Base-by-base conservation (phyloP, 2,329 filamentous ascomycete species). In the Fusarium sp. region DNA sequence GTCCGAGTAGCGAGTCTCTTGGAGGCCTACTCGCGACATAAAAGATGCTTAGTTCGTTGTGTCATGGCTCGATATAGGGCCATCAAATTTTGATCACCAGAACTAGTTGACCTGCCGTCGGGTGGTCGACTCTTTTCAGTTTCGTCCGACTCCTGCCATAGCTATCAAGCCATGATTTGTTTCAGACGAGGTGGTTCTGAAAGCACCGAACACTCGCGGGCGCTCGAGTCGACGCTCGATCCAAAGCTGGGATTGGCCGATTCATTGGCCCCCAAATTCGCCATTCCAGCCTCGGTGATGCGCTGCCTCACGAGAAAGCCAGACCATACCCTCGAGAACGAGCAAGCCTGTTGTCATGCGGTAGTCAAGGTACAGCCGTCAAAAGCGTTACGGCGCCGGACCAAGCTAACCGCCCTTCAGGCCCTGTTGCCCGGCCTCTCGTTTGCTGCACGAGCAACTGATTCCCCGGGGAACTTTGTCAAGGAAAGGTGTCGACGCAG, bases 41-140 rank as follows among this genome's bases (percentile, higher is more conserved):
- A 66, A 64, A 71, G 44, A 67, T 56, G 58, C 37, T 44, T 23
- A 27, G 53, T 54, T 55, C 28, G 16, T 16, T 46, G 51, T 51
- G 43, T 39, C 16, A 36, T 23, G 47, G 30, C 12, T 54, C 31
- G 31, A 34, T 40, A 3, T 34, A 39, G 23, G 11, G 52, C 13
- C n/a, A 12, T 43, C 23, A 43, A 23, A 23, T 6, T 11, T 36
- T 48, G 34, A n/a, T 40, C 18, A 37, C 15, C 12, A 15, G 41
- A 16, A 41, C 12, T 23, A 47, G n/a, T 10, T 31, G 47, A 13
- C 37, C 27, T 36, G 16, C n/a, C 31, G 56, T 47, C 37, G 37
- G 30, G n/a, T n/a, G n/a, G 11, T 48, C 48, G 15, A 28, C 10
- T 41, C 36, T 40, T 23, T 30, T 18, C 16, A 11, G 13, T 11